A percentile compares a stretch with the other conserved stretches of the same genome.
These are phyloP conservation scores for Epithele typhae DNA, from an alignment of 768 basidiomycete genomes.

Conservation along the genomic window DNA sequence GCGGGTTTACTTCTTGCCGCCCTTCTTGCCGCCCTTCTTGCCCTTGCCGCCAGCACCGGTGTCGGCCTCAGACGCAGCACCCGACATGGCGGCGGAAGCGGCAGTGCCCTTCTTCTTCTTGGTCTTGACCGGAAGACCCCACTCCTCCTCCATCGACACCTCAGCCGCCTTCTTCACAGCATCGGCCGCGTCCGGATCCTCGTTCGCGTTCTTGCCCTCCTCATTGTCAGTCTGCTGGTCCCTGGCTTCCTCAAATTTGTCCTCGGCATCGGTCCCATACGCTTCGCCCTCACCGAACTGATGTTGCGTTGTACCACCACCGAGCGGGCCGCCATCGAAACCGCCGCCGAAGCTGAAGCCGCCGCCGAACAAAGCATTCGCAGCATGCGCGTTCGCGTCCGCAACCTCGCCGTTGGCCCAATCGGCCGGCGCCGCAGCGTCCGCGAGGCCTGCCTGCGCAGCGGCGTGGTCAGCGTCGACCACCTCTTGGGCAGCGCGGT, in stretches of 20 bases:
- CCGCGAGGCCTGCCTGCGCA: not conserved
- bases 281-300: too few relatives aligned
- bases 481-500: conserved; percentile 7
- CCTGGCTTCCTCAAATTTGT: conserved; percentile 6
- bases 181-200: not conserved
- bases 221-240: conserved; percentile 8
- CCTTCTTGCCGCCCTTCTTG: conserved; percentile 23
- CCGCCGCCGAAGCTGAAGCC: too few relatives aligned
- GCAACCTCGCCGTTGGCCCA: not conserved
- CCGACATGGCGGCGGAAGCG: not conserved
- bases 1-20: conserved; percentile 7
- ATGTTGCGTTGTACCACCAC: too few relatives aligned
- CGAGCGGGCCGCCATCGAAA: too few relatives aligned
- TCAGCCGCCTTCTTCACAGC: conserved; percentile 1
- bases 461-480: conserved; percentile 5
- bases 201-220: not conserved
- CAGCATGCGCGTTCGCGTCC: conserved; percentile 2
- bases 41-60: conserved; percentile 1
- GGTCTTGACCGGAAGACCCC: not conserved
- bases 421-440: not conserved
- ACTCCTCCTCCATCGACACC: conserved; percentile 13
- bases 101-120: conserved; percentile 9
- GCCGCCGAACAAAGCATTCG: too few relatives aligned
- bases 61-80: conserved; percentile 1
- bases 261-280: not conserved